phyloP scores from a whole-genome alignment of 352 stramenopile species.

The Phytophthora crassamura region DNA sequence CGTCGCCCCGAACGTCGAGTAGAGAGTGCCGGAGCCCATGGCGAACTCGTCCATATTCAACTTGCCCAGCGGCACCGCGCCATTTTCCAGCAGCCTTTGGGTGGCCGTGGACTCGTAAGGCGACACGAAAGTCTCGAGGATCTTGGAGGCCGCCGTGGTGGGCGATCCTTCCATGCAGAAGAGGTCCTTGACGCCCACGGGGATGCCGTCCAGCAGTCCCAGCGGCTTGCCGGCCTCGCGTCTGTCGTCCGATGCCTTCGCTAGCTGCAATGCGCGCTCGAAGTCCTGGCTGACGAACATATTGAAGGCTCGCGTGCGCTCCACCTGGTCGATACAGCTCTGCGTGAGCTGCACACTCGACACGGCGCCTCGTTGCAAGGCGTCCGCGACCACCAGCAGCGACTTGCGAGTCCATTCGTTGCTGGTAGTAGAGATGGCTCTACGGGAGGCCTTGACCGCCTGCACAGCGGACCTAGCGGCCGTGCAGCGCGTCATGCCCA shows the following conservation, averaged over 20 bases:
- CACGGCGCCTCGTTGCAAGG: conserved; percentile 53
- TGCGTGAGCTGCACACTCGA: conserved; percentile 71
- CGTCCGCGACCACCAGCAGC: conserved; percentile 57
- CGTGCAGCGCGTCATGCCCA: conserved; percentile 15
- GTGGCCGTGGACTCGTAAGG: conserved; percentile 92
- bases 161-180: conserved; percentile 91
- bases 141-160: conserved; percentile 90
- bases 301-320: conserved; percentile 72
- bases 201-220: conserved; percentile 94
- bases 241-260: conserved; percentile 81
- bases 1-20: conserved; percentile 88
- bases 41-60: conserved; percentile 99
- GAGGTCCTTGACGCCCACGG: conserved; percentile 97
- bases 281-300: conserved; percentile 86
- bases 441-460: conserved; percentile 6
- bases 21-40: conserved; percentile 96
- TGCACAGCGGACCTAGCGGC: conserved; percentile 8
- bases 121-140: conserved; percentile 91
- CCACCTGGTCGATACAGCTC: conserved; percentile 78
- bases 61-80: conserved; percentile 94
- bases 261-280: conserved; percentile 68
- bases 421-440: conserved; percentile 13
- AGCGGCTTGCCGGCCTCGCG: conserved; percentile 46
- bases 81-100: conserved; percentile 84
- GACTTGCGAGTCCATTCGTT: conserved; percentile 75